phyloP scores from a whole-genome alignment of 23 red algal species.

The Gracilaria domingensis region DNA sequence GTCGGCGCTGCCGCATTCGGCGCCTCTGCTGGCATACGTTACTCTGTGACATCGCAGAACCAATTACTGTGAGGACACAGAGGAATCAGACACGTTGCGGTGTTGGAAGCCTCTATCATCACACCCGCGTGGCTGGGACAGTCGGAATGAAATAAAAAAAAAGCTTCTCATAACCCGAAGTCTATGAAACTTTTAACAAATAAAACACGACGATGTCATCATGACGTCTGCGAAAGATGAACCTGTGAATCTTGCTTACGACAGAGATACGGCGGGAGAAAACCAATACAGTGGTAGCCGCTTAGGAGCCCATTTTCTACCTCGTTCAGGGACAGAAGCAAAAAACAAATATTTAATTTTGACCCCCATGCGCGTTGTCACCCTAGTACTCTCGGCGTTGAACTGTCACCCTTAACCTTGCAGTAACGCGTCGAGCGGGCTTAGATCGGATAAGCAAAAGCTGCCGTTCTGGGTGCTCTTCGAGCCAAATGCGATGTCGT shows the following conservation, averaged over 20 bases:
- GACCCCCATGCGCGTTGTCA: background rate
- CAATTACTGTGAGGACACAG: too few species aligned
- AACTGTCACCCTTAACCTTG: background rate
- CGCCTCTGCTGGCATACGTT: too few species aligned
- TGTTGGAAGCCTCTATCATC: too few species aligned
- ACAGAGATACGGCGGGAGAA: background rate
- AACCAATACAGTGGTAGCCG: background rate
- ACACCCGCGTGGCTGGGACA: too few species aligned
- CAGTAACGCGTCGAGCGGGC: background rate
- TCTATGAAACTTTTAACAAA: background rate
- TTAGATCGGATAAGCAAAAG: background rate
- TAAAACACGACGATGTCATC: background rate
- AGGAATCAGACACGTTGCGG: too few species aligned
- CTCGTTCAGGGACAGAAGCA: background rate
- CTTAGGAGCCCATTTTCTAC: background rate
- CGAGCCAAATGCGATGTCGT: background rate
- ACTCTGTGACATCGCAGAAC: too few species aligned
- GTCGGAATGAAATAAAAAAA: too few species aligned
- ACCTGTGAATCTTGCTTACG: background rate
- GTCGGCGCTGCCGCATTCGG: too few species aligned
- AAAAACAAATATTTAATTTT: background rate
- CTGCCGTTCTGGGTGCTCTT: background rate
- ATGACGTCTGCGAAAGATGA: background rate
- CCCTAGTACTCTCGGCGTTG: background rate
- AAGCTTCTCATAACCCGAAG: background rate